Conservation (phyloP, 1,284 basidiomycete genomes). For the Trametes sp. region DNA sequence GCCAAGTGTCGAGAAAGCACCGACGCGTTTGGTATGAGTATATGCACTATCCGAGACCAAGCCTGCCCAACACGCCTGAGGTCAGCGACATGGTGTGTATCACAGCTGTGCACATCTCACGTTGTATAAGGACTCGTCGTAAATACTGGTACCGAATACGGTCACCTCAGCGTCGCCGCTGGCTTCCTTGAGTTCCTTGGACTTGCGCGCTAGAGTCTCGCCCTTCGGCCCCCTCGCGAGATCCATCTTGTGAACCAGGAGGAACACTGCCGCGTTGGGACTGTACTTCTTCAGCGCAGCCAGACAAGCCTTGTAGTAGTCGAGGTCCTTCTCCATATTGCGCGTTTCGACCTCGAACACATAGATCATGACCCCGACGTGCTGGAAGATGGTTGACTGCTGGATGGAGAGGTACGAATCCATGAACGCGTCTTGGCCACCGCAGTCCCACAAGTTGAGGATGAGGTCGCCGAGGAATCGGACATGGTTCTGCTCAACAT, state of each 20-base stretch:
- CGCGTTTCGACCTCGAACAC: slow-evolving; percentile 93
- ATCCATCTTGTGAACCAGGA: slow-evolving; percentile 98
- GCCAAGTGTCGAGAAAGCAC: slow-evolving; percentile 88
- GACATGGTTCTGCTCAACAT: slow-evolving; percentile 97
- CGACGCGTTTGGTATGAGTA: slow-evolving; percentile 94
- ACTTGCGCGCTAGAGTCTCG: slow-evolving; percentile 71
- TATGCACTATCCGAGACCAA: slow-evolving; percentile 98
- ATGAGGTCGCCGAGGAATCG: slow-evolving; percentile 95
- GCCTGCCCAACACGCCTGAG: slow-evolving; percentile 60
- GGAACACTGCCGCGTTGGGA: slow-evolving; percentile 86
- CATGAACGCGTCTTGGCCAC: slow-evolving; percentile 98
- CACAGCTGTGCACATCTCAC: slow-evolving; percentile 47
- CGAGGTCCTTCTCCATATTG: slow-evolving; percentile 79
- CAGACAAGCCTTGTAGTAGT: slow-evolving; percentile 89
- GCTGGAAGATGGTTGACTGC: slow-evolving; percentile 91
- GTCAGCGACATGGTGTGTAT: slow-evolving; percentile 11
- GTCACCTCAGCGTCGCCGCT: slow-evolving; percentile 66
- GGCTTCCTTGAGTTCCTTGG: slow-evolving; percentile 69
- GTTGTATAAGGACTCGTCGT: slow-evolving; percentile 97
- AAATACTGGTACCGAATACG: slow-evolving; percentile 96
- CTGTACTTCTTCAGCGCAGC: slow-evolving; percentile 80
- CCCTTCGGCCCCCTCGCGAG: slow-evolving; percentile 69
- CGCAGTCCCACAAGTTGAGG: slow-evolving; percentile 98
- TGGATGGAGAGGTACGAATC: slow-evolving; percentile 94
- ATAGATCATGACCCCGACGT: slow-evolving; percentile 97